phyloP scores from a whole-genome alignment of 2,329 filamentous ascomycete genomes.

The Teratosphaeria epicoccoides region DNA sequence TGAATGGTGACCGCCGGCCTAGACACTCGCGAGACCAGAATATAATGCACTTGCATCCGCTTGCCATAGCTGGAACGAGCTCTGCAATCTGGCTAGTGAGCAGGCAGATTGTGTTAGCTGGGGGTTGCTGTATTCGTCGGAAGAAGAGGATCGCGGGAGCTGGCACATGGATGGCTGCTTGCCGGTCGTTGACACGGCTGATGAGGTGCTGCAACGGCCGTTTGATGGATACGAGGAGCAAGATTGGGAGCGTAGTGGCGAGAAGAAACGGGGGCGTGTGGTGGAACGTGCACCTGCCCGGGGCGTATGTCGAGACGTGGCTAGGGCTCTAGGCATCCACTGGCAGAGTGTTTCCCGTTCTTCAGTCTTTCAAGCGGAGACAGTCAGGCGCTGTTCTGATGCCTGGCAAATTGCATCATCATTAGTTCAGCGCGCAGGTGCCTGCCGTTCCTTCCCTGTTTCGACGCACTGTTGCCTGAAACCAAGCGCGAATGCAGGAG shows the following conservation, averaged over 20 bases:
- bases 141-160: slow-evolving; percentile 5
- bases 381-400: not conserved
- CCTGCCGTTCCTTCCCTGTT: not conserved
- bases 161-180: slow-evolving; percentile 13
- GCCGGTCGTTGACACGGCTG: slow-evolving; percentile 5
- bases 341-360: no score
- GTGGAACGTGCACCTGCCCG: no score
- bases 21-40: no score
- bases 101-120: slow-evolving; percentile 11
- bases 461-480: not conserved
- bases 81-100: slow-evolving; percentile 5
- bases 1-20: no score
- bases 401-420: not conserved
- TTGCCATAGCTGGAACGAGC: slow-evolving; percentile 11
- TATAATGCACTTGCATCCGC: no score
- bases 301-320: not conserved
- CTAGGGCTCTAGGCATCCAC: not conserved
- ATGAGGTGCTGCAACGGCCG: slow-evolving; percentile 7
- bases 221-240: not conserved
- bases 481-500: not conserved
- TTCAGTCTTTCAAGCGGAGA: not conserved
- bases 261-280: no score
- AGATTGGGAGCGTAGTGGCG: not conserved
- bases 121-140: slow-evolving; percentile 6
- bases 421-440: not conserved